Evolutionary conservation across 805 yeast genomes (phyloP), one percentile per base, ranked within the genome.

Genomic region (Sugiyamaella qingdaonensis): DNA sequence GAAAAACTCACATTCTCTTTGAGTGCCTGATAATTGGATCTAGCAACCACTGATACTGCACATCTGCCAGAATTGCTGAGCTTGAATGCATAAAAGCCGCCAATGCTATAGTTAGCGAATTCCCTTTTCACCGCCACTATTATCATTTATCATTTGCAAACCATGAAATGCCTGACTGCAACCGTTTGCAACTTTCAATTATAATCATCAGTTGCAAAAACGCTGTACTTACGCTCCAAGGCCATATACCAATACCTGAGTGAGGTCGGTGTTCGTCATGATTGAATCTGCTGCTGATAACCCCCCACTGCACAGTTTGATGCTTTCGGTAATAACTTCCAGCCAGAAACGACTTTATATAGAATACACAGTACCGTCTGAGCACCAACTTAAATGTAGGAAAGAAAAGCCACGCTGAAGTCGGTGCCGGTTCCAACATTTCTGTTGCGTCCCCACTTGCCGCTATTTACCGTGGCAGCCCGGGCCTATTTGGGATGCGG

Each of bases 21-120:
- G 18, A 56, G 52, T 8, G 49, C 46, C 33, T 45, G 29, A 43
- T 56, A 56, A 46, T 56, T 56, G 5, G 57, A 54, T 27, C 59
- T 46, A 24, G 55, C 59, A 10, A 56, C 52, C 8, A 56, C 57
- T 8, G 55, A 48, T 8, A 56, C 46, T 5, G 39, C 16, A 27
- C 48, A 33, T 13, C 35, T 47, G 9, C 49, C 50, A 21, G 51
- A 34, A n/a, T 44, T 53, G 39, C 45, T 21, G 13, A 56, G 48
- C 13, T 53, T 27, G 33, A 19, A 54, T 18, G 57, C 41, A 36
- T 56, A 56, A 24, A 45, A 52, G 11, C 57, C 57, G 13, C 59
- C 59, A 42, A 56, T 51, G 29, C 55, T 54, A 18, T 7, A 3
- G 48, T 43, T 44, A 35, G 48, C 16, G 24, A 34, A 13, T 1